phyloP scores from a whole-genome alignment of 1,139 yeast genomes.

The Pneumocystis canis region DNA sequence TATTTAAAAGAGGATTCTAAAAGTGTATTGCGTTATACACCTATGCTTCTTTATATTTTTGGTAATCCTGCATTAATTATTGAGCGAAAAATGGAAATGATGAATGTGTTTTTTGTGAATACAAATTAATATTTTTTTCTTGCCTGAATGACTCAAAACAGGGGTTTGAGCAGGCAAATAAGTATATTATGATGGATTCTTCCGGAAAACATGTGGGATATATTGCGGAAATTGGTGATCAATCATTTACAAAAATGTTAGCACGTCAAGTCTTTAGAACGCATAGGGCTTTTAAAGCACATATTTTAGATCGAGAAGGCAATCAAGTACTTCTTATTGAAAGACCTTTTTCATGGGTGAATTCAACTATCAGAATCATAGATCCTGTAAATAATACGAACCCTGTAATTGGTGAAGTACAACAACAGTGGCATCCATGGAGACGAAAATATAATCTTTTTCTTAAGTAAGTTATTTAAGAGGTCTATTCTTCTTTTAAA shows the following conservation, averaged over 20 bases:
- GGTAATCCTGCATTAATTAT: conserved; percentile 58
- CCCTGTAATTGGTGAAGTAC: conserved; percentile 64
- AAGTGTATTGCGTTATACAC: not conserved
- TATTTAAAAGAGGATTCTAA: not conserved
- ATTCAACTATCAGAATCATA: conserved; percentile 59
- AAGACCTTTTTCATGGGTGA: conserved; percentile 76
- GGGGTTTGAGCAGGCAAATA: conserved; percentile 85
- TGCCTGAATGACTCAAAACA: not conserved
- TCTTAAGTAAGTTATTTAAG: conserved; percentile 11
- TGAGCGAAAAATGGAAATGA: conserved; percentile 73
- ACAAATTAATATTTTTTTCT: not conserved
- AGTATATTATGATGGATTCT: conserved; percentile 54
- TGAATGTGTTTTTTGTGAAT: conserved; percentile 50
- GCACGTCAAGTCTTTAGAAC: conserved; percentile 69
- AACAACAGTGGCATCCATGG: conserved; percentile 92
- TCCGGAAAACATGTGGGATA: conserved; percentile 63
- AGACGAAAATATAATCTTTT: conserved; percentile 73
- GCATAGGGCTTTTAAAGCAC: conserved; percentile 34
- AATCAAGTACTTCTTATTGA: conserved; percentile 37
- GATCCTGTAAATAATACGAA: conserved; percentile 19
- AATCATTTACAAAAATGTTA: conserved; percentile 32
- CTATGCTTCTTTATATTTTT: not conserved
- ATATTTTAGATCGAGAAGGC: conserved; percentile 59
- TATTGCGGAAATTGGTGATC: conserved; percentile 41
- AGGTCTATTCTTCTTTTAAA: not conserved